Evolutionary conservation across 2,329 filamentous ascomycete genomes (phyloP), one percentile per base, ranked within the genome.

Genomic region (Trichoderma cornu-damae): DNA sequence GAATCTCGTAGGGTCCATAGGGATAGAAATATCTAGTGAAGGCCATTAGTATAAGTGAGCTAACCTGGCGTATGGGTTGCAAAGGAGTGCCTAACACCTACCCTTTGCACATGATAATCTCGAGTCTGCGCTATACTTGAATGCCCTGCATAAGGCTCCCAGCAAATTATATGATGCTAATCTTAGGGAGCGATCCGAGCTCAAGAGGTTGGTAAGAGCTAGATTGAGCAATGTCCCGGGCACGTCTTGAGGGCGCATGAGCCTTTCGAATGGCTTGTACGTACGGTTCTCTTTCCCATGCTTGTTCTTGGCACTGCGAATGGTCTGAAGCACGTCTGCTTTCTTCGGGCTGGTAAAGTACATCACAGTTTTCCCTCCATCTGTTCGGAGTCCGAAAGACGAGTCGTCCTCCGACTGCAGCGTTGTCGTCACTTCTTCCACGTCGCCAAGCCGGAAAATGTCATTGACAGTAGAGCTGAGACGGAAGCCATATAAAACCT

Each of bases 311-410:
- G 84, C 84, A 8, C 73, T 75, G 32, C 83, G 79, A 53, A 88
- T 84, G 9, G 81, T 80, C 67, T 84, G 80, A 3, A 88, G 72
- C 18, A 88, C 77, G 60, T 87, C 85, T 6, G 73, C 67, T 67
- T 85, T 86, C 66, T 81, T 82, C 1, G 83, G 76, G 62, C 85
- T 87, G 16, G 84, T 85, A 67, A 88, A 88, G 66, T 84, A 87
- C 84, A 88, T 87, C 53, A 87, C 80, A 49, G 87, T 84, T 69
- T 85, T 87, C 63, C 85, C 85, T 61, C 83, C 85, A 63, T 88
- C 85, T 2, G 84, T 84, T 49, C 84, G 78, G 26, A 88, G 72
- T 1, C 84, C 85, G 68, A 88, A 88, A 1, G 84, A 81, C 3
- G 81, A 83, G 61, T 87, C 84, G 58, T 88, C 84, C 58, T 87